A percentile compares a stretch with the other conserved stretches of the same genome.
Conservation (phyloP, 2,329 filamentous ascomycete genomes). For the Hypomyces perniciosus region DNA sequence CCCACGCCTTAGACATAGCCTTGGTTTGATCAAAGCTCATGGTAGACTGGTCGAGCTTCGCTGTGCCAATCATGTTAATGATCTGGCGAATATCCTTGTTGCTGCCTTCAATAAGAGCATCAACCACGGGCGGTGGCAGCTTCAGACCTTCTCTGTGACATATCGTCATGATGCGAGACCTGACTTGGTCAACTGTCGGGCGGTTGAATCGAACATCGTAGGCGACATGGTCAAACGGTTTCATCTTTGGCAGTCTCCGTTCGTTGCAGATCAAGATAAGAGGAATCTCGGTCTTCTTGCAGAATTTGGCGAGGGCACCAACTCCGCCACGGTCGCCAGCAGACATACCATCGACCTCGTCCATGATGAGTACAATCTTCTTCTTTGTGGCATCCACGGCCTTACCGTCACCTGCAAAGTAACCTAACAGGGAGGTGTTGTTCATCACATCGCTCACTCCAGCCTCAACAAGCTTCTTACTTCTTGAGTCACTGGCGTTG, state of each 20-base stretch:
- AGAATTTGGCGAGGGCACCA: constrained; percentile 86
- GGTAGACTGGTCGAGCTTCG: constrained; percentile 75
- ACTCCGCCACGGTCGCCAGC: constrained; percentile 94
- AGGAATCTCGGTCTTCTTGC: constrained; percentile 90
- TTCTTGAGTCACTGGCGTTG: constrained; percentile 92
- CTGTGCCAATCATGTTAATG: constrained; percentile 96
- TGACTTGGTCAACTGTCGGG: constrained; percentile 84
- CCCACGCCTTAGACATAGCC: constrained; percentile 94
- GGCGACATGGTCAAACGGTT: constrained; percentile 83
- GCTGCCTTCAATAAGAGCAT: constrained; percentile 90
- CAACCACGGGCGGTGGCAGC: constrained; percentile 74
- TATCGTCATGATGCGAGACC: constrained; percentile 90
- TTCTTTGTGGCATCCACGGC: constrained; percentile 75
- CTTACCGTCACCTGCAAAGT: constrained; percentile 79
- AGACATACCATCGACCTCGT: constrained; percentile 98
- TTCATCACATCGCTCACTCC: constrained; percentile 87
- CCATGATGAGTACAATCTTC: constrained; percentile 95
- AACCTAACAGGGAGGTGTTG: constrained; percentile 87
- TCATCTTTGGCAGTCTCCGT: constrained; percentile 90
- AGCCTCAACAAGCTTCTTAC: constrained; percentile 89
- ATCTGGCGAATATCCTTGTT: constrained; percentile 96
- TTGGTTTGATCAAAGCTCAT: constrained; percentile 85
- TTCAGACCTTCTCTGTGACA: constrained; percentile 88
- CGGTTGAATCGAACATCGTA: constrained; percentile 83
- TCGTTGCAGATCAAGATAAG: constrained; percentile 99